Percentiles rank a stretch among this genome's conserved stretches.
Evolutionary conservation across 306 rosid genomes (phyloP).

Genomic region (Lagenaria siceraria): DNA sequence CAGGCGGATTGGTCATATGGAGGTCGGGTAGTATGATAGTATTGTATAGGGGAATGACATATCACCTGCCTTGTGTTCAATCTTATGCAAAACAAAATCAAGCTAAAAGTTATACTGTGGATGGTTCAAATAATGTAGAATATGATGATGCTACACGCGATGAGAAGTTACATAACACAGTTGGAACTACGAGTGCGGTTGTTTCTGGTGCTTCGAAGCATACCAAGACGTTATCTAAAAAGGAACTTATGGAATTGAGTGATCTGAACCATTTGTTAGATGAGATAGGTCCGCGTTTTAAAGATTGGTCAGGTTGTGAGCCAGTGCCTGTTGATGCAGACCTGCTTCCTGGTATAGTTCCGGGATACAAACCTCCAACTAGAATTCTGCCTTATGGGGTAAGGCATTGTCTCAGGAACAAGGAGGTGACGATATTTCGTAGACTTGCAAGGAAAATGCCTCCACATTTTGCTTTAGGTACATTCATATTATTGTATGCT

Average conservation of each 20-base stretch:
- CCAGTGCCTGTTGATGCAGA: conserved; percentile 96
- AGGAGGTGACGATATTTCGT: conserved; percentile 54
- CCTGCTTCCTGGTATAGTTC: conserved; percentile 52
- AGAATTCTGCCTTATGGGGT: conserved; percentile 73
- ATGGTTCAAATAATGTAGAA: conserved; percentile 11
- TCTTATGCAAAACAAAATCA: conserved; percentile 21
- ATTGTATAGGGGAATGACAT: conserved; percentile 67
- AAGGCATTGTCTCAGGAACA: conserved; percentile 38
- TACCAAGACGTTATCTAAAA: conserved; percentile 40
- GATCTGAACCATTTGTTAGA: conserved; percentile 64
- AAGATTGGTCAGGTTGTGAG: conserved; percentile 79
- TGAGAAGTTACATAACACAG: conserved; percentile 12
- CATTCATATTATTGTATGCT: conserved; percentile 11
- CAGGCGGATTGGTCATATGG: conserved; percentile 86
- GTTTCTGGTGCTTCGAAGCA: conserved; percentile 22
- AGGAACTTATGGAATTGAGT: conserved; percentile 42
- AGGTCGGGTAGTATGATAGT: conserved; percentile 83
- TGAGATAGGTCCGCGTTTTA: conserved; percentile 75
- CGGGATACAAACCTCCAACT: conserved; percentile 59
- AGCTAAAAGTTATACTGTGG: conserved; percentile 9
- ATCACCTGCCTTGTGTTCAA: conserved; percentile 67
- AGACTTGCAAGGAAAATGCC: conserved; percentile 63
- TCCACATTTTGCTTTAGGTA: conserved; percentile 96
- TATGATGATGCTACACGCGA: conserved; percentile 13
- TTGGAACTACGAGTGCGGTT: conserved; percentile 18